Evolutionary conservation across 176 grass and related monocot genomes (phyloP).

Genomic region (Microstegium vimineum): DNA sequence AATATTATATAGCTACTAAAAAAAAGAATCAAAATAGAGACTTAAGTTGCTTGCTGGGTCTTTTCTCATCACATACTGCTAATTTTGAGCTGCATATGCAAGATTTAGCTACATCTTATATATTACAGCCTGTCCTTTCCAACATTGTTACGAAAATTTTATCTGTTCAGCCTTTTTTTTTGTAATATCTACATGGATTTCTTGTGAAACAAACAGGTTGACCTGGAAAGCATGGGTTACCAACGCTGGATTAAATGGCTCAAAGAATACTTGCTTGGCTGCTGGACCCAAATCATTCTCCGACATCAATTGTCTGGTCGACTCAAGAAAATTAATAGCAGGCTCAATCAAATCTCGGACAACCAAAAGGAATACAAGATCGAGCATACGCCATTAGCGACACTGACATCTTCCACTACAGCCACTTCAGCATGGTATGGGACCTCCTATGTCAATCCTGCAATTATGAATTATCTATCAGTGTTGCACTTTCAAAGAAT

Average conservation of each 20-base stretch:
- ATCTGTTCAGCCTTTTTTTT: not conserved
- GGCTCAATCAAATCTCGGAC: not conserved
- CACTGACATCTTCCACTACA: not conserved
- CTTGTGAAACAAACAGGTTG: not conserved
- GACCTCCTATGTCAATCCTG: not conserved
- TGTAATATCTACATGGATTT: not conserved
- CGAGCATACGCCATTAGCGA: not conserved
- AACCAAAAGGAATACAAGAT: not conserved
- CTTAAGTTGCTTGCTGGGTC: no score
- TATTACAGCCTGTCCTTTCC: not conserved
- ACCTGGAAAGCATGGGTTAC: not conserved
- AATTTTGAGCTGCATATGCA: no score
- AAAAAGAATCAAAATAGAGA: no score
- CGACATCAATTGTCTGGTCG: not conserved
- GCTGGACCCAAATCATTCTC: not conserved
- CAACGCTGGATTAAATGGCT: not conserved
- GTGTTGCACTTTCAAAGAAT: not conserved
- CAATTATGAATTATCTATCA: no score
- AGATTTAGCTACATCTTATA: not conserved
- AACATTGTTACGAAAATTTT: no score
- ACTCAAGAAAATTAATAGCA: not conserved
- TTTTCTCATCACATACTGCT: no score
- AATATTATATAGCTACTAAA: no score
- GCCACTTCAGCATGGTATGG: not conserved
- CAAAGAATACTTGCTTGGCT: not conserved